Conservation (phyloP, 306 rosid species). For the Glycine latifolia region DNA sequence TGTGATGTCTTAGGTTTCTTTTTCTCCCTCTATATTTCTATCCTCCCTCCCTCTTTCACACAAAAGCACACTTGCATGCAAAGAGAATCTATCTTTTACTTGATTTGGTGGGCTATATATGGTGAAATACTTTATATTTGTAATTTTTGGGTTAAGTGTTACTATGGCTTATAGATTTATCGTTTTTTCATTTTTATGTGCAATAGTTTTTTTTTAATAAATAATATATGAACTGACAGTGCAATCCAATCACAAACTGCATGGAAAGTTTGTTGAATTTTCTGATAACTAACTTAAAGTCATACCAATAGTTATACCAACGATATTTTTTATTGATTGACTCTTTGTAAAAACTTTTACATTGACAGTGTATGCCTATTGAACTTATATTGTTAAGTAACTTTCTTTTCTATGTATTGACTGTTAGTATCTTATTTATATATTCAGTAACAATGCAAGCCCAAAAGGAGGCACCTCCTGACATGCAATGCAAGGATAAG, state of each 20-base stretch:
- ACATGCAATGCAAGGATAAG: constrained; percentile 95
- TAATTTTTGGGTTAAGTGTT: not conserved
- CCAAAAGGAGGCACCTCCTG: constrained; percentile 78
- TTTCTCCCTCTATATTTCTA: constrained; percentile 24
- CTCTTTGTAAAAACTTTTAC: not conserved
- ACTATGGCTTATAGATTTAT: not conserved
- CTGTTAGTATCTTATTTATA: not conserved
- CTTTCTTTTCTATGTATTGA: constrained; percentile 26
- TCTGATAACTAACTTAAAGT: not conserved
- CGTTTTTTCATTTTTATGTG: not conserved
- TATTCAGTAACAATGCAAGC: constrained; percentile 92
- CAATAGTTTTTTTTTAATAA: not conserved
- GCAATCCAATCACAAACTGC: not conserved
- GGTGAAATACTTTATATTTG: constrained; percentile 25
- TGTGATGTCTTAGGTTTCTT: constrained; percentile 77
- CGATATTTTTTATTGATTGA: too few species aligned
- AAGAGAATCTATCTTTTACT: constrained; percentile 28
- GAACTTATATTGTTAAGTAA: not conserved
- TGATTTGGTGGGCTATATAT: constrained; percentile 7
- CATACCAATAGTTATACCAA: not conserved
- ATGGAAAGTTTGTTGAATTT: not conserved
- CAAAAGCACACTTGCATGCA: constrained; percentile 24
- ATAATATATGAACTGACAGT: not conserved
- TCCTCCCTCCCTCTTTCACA: not conserved
- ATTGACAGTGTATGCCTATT: not conserved